Percentiles rank a stretch among this genome's conserved stretches.
phyloP scores from a whole-genome alignment of 495 filamentous ascomycete genomes.

The Penicillium psychrofluorescens region DNA sequence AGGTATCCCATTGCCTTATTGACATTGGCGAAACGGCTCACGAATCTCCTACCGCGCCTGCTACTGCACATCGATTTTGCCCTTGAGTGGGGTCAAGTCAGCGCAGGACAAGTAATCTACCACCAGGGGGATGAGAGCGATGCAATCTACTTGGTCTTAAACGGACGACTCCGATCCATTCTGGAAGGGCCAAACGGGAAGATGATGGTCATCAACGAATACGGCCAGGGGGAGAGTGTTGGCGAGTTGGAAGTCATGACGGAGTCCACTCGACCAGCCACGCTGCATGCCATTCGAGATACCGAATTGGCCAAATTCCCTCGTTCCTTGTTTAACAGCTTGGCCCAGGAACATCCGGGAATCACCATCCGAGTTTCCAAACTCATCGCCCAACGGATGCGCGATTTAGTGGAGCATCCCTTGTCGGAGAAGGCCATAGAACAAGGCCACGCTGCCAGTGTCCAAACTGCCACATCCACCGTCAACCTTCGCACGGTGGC shows the following conservation, averaged over 20 bases:
- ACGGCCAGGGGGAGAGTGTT: slow-evolving; percentile 94
- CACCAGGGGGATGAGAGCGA: slow-evolving; percentile 94
- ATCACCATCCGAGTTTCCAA: slow-evolving; percentile 99
- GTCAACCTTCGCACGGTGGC: slow-evolving; percentile 90
- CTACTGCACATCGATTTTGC: slow-evolving; percentile 98
- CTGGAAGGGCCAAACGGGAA: slow-evolving; percentile 69
- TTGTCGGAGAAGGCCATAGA: slow-evolving; percentile 58
- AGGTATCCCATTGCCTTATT: slow-evolving; percentile 84
- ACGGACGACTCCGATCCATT: slow-evolving; percentile 77
- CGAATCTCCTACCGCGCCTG: slow-evolving; percentile 79
- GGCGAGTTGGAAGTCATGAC: slow-evolving; percentile 97
- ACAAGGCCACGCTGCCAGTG: slow-evolving; percentile 48
- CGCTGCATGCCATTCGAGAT: slow-evolving; percentile 90
- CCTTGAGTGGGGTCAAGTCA: slow-evolving; percentile 94
- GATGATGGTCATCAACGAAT: slow-evolving; percentile 88
- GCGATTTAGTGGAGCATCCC: slow-evolving; percentile 75
- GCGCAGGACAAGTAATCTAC: slow-evolving; percentile 88
- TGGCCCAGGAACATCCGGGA: slow-evolving; percentile 92
- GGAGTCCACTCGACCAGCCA: slow-evolving; percentile 80
- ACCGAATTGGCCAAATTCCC: slow-evolving; percentile 96
- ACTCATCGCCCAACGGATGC: slow-evolving; percentile 93
- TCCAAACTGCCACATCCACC: slow-evolving; percentile 72
- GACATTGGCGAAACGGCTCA: slow-evolving; percentile 92
- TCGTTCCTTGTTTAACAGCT: slow-evolving; percentile 91
- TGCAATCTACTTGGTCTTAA: slow-evolving; percentile 95